Evolutionary conservation across 257 asterid species (phyloP), one percentile per base, ranked within the genome.

Genomic region (Solanum piurae): DNA sequence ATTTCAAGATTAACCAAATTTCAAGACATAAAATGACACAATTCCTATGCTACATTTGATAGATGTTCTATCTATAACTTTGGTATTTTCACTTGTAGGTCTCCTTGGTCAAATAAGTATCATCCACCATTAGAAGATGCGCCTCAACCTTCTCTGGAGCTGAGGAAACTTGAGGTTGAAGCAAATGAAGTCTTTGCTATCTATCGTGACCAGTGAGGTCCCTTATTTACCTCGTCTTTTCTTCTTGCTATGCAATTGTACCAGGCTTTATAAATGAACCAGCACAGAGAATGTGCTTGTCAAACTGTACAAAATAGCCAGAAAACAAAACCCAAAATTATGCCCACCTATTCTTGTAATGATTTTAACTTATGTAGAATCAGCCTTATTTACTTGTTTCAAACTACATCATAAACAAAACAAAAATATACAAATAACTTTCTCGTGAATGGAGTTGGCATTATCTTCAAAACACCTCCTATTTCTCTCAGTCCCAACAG

Each of bases 121-220:
- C 98, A 97, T 76, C 99, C 99, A 66, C 94, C 95, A 4, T 34
- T 96, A 40, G 98, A 94, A 52, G 99, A 96, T 83, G 99, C 97
- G 37, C 95, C 98, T 84, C 89, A 89, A 88, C 99, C 99, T 83
- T 95, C 99, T 73, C 82, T 92, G 34, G 95, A 95, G 88, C 89
- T 97, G 94, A 93, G 99, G 94, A 96, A 94, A 88, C 99, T 97
- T 64, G 99, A 97, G 93, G 89, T 94, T 88, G 99, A 97, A 93
- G 99, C 99, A 88, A 97, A 97, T 60, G 98, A 97, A 42, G 93
- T 97, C 87, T 97, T 97, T 90, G 91, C 99, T 44, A 79, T 96
- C 88, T 97, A 97, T 94, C 95, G 99, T 94, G 99, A 97, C 98
- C 99, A 97, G 99, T 97, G 95, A 96, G 98, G 98, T 94, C 92